phyloP scores from a whole-genome alignment of 2,329 filamentous ascomycete species.

The Verticillium longisporum region DNA sequence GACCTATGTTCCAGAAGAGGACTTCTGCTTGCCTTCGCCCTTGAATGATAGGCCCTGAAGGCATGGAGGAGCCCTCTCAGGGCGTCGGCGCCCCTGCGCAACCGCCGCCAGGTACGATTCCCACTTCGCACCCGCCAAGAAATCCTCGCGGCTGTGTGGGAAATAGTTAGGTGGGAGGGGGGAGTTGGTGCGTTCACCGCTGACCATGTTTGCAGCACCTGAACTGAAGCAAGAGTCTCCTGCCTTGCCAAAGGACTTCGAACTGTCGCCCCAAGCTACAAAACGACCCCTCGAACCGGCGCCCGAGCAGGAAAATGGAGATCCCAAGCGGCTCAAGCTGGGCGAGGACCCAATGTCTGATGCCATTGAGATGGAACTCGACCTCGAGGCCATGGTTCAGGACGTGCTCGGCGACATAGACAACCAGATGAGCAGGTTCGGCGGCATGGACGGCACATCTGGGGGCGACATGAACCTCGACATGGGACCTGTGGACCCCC shows the following conservation, averaged over 20 bases:
- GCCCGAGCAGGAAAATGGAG: slow-evolving; percentile 19
- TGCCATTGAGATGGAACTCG: slow-evolving; percentile 18
- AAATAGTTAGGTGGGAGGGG: background rate
- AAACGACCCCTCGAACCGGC: slow-evolving; percentile 29
- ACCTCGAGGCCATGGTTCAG: slow-evolving; percentile 14
- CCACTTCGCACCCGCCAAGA: slow-evolving; percentile 4
- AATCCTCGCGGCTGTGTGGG: background rate
- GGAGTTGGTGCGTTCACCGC: slow-evolving; percentile 9
- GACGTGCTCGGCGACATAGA: slow-evolving; percentile 20
- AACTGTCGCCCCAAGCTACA: slow-evolving; percentile 18
- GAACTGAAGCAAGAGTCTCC: slow-evolving; percentile 31
- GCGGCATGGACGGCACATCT: slow-evolving; percentile 19
- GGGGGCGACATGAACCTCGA: slow-evolving; percentile 1
- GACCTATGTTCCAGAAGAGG: background rate
- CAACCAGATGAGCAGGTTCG: slow-evolving; percentile 10
- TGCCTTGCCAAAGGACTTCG: slow-evolving; percentile 21
- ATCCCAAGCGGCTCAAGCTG: slow-evolving; percentile 20
- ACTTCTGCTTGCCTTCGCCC: slow-evolving; percentile 8
- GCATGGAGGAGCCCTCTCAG: slow-evolving; percentile 3
- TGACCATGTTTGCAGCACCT: slow-evolving; percentile 17
- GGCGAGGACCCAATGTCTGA: slow-evolving; percentile 5
- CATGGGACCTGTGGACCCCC: slow-evolving; percentile 6
- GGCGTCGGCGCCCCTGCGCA: background rate
- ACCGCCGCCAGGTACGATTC: background rate
- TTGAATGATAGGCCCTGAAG: slow-evolving; percentile 19